These are phyloP conservation scores for Rhodosporidiobolus odoratus DNA, from an alignment of 768 basidiomycete species.

Conservation along the genomic window DNA sequence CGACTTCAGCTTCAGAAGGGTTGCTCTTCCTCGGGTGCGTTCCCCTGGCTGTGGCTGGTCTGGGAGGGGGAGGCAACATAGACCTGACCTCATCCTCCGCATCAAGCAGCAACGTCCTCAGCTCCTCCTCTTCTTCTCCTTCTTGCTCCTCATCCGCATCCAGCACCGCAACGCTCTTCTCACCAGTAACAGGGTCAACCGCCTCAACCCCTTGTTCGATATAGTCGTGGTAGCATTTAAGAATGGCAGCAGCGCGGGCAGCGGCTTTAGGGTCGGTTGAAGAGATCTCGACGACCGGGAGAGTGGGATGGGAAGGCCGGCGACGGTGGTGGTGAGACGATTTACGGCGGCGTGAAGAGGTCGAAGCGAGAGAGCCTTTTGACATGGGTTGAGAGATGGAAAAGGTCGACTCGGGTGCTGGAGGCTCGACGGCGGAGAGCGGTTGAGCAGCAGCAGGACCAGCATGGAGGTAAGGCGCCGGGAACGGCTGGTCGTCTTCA, in stretches of 20 bases:
- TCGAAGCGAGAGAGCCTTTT: background rate
- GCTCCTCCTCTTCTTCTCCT: slow-evolving; percentile 26
- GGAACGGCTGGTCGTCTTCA: slow-evolving; percentile 17
- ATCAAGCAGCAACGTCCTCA: slow-evolving; percentile 26
- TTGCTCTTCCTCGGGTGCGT: background rate
- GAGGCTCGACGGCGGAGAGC: background rate
- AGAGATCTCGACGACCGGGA: slow-evolving; percentile 69
- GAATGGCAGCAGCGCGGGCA: slow-evolving; percentile 84
- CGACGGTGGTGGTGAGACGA: background rate
- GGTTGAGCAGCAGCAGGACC: background rate
- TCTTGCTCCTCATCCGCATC: slow-evolving; percentile 39
- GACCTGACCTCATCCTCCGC: slow-evolving; percentile 31
- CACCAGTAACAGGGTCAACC: no score
- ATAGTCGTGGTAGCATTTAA: slow-evolving; percentile 86
- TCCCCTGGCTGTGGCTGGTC: background rate
- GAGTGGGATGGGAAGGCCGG: slow-evolving; percentile 42
- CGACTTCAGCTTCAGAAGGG: no score
- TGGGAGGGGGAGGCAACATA: background rate
- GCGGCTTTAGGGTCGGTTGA: slow-evolving; percentile 80
- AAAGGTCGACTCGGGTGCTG: slow-evolving; percentile 1
- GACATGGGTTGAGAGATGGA: slow-evolving; percentile 1
- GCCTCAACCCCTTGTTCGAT: slow-evolving; percentile 58
- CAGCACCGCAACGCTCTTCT: no score
- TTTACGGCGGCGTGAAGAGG: background rate
- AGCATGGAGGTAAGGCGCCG: background rate